Evolutionary conservation across 1,284 basidiomycete species (phyloP).

Genomic region (Microbotryum violaceum): DNA sequence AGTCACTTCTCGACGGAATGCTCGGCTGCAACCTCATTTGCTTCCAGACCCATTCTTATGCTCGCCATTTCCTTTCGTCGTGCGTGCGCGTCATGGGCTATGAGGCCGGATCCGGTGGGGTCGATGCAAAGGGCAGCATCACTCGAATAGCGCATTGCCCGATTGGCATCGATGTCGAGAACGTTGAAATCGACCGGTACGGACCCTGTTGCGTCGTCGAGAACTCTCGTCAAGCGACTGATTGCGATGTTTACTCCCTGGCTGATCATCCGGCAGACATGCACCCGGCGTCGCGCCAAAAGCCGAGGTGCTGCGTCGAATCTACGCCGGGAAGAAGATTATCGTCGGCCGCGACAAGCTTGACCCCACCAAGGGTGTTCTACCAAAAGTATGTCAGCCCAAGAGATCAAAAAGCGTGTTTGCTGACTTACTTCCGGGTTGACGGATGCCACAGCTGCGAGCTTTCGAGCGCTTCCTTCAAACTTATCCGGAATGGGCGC

Average conservation of each 20-base stretch:
- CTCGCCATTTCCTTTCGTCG: slow-evolving; percentile 86
- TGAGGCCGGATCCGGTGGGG: slow-evolving; percentile 71
- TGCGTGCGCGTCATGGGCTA: slow-evolving; percentile 95
- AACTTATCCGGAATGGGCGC: slow-evolving; percentile 92
- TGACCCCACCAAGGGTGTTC: slow-evolving; percentile 93
- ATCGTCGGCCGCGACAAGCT: slow-evolving; percentile 98
- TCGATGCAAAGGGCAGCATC: slow-evolving; percentile 82
- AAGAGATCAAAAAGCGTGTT: not conserved
- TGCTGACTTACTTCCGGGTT: not conserved
- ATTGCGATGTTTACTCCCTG: not conserved
- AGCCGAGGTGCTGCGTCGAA: slow-evolving; percentile 67
- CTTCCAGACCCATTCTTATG: slow-evolving; percentile 93
- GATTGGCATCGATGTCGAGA: slow-evolving; percentile 91
- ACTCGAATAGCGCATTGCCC: slow-evolving; percentile 84
- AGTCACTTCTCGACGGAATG: slow-evolving; percentile 95
- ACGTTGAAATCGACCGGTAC: slow-evolving; percentile 73
- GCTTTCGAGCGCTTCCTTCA: slow-evolving; percentile 92
- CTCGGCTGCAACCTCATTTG: slow-evolving; percentile 92
- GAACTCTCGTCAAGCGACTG: not conserved
- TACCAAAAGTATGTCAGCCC: slow-evolving; percentile 65
- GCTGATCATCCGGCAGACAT: slow-evolving; percentile 44
- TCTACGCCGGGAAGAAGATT: slow-evolving; percentile 97
- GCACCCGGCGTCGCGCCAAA: slow-evolving; percentile 81
- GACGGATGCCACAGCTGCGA: slow-evolving; percentile 53
- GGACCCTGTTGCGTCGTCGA: slow-evolving; percentile 35